Base-by-base conservation (phyloP, 495 filamentous ascomycete species). In the Penicillium bovifimosum region DNA sequence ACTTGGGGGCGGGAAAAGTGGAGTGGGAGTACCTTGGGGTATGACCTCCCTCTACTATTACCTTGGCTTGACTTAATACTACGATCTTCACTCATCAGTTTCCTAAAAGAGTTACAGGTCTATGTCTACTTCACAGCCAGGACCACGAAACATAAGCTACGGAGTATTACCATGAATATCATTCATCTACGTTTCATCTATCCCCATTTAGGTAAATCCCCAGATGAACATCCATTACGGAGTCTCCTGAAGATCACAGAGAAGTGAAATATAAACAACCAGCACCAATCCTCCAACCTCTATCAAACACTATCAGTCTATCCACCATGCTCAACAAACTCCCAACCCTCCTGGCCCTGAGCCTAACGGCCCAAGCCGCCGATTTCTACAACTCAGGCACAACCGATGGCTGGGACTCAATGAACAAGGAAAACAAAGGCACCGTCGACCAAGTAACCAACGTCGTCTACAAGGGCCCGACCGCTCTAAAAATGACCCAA, bases 401-500 rank as follows among this genome's bases (percentile, higher is more conserved):
- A n/a, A 59, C 57, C 10, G 53, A 58, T 9, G 79, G 77, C 18
- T 82, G 77, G 77, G 70, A 71, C 43, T 47, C 42, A n/a, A 64
- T 56, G 41, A 74, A 71, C 6, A 56, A 69, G n/a, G 76, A 80
- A 50, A 50, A 65, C 50, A 17, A 55, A 9, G 79, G 79, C 51
- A 74, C 65, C 1, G 69, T 81, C 27, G 46, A 69, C 9, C 50
- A 79, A 52, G 76, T 79, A 26, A 74, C 67, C 50, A 74, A 80
- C 46, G 62, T 71, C 6, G 60, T 65, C 28, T 76, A 73, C 58
- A 57, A 76, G 43, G 70, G 75, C 26, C 27, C 68, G 6, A 73
- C 71, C 0, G 74, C 75, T 11, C 66, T 82, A n/a, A 76, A 76
- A 58, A 75, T 78, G 70, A 77, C 71, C 6, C 79, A 82, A 47